Evolutionary conservation across 306 rosid species (phyloP), one percentile per base, ranked within the genome.

Genomic region (Mimosa pudica): DNA sequence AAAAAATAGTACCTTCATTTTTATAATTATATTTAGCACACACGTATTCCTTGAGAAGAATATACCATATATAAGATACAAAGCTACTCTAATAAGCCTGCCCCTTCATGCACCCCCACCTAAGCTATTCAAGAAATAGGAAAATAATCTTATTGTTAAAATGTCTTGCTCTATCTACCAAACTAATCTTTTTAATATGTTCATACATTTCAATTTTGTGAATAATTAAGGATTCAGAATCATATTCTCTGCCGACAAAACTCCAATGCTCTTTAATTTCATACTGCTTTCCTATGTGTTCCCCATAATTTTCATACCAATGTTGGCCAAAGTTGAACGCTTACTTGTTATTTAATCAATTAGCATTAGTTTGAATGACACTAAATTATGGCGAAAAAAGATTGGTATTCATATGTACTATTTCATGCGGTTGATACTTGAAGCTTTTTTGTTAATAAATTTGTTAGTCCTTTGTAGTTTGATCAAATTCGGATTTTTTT

Each of bases 71-170:
- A 82, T 66, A 80, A 78, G 80, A 80, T 69, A 60, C 74, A n/a
- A 44, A 75, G 47, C 7, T 71, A 33, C 35, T 38, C 71, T 77
- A 64, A 33, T 63, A 71, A 35, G 68, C 75, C 38, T 73, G 38
- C 82, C 49, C 52, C 47, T 82, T 86, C 90, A 87, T 89, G 93
- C 87, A 52, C 76, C 84, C 84, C 90, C 89, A 90, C 97, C 85
- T 49, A 58, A 70, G 52, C 54, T 42, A 71, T 72, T 80, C 75
- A 82, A 80, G 77, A 65, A 58, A 35, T 35, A 64, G 74, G 80
- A 79, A 78, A 83, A 83, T 77, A 90, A 52, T 78, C 61, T 10
- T 38, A 55, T 87, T 77, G 93, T 90, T 92, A 52, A 75, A 71
- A 80, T 77, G 94, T 92, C 97, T 57, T 72, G 67, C 86, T 88